Conservation (phyloP, 805 yeast genomes). For the Schwanniomyces pseudopolymorphus region DNA sequence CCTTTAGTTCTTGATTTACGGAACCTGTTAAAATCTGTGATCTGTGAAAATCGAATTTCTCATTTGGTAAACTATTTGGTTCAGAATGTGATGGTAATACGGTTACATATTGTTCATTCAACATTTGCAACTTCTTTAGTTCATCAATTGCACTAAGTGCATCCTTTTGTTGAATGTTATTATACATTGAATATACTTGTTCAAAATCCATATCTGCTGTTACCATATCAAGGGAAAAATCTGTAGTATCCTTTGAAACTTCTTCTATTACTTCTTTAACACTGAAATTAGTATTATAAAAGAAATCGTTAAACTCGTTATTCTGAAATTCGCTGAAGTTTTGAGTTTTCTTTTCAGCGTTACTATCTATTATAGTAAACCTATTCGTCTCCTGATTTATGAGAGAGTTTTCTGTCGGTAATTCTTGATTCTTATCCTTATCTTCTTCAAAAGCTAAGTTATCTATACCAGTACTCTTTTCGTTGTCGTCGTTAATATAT, state of each 20-base stretch:
- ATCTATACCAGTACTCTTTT: not conserved
- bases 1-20: not conserved
- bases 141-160: conserved; percentile 35
- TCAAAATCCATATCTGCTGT: conserved; percentile 42
- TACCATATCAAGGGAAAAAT: conserved; percentile 4
- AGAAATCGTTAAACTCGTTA: not conserved
- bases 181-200: conserved; percentile 43
- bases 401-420: not conserved
- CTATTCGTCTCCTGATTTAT: not conserved
- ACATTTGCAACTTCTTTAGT: conserved; percentile 37
- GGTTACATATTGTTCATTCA: conserved; percentile 20
- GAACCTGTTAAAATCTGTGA: not conserved
- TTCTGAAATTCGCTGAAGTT: not conserved
- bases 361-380: not conserved
- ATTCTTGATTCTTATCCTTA: not conserved
- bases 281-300: not conserved
- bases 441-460: not conserved
- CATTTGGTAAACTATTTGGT: not conserved
- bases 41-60: conserved; percentile 1
- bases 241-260: not conserved
- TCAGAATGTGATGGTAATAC: not conserved
- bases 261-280: not conserved
- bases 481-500: not conserved
- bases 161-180: conserved; percentile 36
- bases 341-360: not conserved